Evolutionary conservation across 306 rosid genomes (phyloP), one percentile per base, ranked within the genome.

Genomic region (Malus fusca): DNA sequence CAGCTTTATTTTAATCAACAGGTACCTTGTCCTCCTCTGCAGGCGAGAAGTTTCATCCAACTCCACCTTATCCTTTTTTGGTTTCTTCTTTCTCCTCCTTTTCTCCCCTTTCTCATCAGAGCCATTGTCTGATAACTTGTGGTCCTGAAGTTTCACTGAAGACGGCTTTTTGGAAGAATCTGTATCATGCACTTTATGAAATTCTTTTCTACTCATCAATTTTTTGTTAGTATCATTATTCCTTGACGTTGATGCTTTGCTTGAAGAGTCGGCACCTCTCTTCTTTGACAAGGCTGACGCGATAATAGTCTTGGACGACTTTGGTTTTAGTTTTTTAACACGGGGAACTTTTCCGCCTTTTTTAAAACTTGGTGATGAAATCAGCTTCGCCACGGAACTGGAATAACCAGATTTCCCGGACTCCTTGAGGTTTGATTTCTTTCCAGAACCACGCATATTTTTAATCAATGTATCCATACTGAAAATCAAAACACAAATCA

Each of bases 21-120:
- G 90, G 70, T 93, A 93, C 81, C 97, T 87, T 62, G 89, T 82
- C 85, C 98, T 89, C 84, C 97, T 87, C 78, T 88, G 88, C 81
- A 93, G 72, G 72, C 97, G 96, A 48, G 90, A 83, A 77, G 93
- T 85, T 78, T 91, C 98, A 77, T 93, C 98, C 44, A 80, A 72
- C 82, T 91, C 88, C 56, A 22, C 86, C 42, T 78, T 81, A 72
- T 80, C 77, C 73, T 65, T 86, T 75, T 78, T 71, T 26, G 80
- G 77, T 75, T 84, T 89, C 80, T 79, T 89, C 78, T 80, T 93
- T 80, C 75, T 82, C 56, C 83, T 87, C 87, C 61, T 81, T 60
- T 46, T 78, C 60, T 83, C 78, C 43, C 35, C 85, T 31, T 73
- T 82, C 79, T 79, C 75, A 60, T 80, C 74, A 58, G 61, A 67